A percentile compares a stretch with the other conserved stretches of the same genome.
Evolutionary conservation across 1,284 basidiomycete genomes (phyloP).

Genomic region (Ceratobasidium sp.): DNA sequence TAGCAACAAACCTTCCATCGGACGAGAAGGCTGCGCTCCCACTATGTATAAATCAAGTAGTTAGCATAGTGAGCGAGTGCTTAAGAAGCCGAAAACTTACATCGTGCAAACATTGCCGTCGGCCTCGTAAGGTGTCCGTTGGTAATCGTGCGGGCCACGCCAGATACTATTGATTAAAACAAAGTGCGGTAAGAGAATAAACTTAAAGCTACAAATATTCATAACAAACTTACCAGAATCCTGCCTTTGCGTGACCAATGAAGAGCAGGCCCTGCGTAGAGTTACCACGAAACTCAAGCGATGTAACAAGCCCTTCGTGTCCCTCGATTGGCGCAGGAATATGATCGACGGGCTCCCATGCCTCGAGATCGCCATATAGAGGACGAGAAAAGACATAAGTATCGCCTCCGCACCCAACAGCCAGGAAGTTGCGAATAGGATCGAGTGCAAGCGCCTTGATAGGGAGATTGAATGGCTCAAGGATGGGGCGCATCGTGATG

Average conservation of each 20-base stretch:
- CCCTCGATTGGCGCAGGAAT: background rate
- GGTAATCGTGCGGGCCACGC: background rate
- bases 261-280: background rate
- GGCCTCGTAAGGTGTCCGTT: background rate
- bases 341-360: background rate
- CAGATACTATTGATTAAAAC: background rate
- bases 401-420: background rate
- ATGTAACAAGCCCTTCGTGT: background rate
- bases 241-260: background rate
- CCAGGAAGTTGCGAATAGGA: constrained; percentile 2
- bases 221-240: background rate
- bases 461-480: background rate
- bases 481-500: constrained; percentile 5
- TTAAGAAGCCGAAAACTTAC: constrained; percentile 2
- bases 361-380: background rate
- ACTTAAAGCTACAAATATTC: background rate
- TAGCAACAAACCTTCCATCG: background rate
- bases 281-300: background rate
- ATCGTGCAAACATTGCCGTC: background rate
- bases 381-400: background rate
- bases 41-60: background rate
- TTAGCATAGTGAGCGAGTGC: background rate
- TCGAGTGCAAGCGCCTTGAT: constrained; percentile 2
- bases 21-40: background rate
- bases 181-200: background rate